Percentiles rank a stretch among this genome's conserved stretches.
Evolutionary conservation across 768 basidiomycete genomes (phyloP).

Genomic region (Brasilioporus rufonigricans): DNA sequence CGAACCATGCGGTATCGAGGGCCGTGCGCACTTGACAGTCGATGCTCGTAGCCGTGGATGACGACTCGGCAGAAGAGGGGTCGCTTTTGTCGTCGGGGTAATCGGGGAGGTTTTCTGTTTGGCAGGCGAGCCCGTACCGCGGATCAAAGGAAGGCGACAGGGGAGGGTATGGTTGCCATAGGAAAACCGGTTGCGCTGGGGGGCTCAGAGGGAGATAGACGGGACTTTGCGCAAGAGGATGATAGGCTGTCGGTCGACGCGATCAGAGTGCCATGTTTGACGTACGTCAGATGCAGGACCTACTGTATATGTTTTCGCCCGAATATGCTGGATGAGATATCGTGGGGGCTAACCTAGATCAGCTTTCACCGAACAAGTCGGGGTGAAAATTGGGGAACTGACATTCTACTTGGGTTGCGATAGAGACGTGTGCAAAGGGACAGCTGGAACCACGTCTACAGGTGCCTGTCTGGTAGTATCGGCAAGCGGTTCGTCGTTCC

Average conservation of each 20-base stretch:
- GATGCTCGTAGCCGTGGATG: slow-evolving; percentile 10
- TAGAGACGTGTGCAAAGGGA: slow-evolving; percentile 22
- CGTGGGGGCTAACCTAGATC: slow-evolving; percentile 11
- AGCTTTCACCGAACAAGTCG: slow-evolving; percentile 3
- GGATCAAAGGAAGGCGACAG: slow-evolving; percentile 16
- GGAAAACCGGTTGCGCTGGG: slow-evolving; percentile 17
- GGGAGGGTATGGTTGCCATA: slow-evolving; percentile 33
- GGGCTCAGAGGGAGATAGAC: slow-evolving; percentile 18
- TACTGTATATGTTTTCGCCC: slow-evolving; percentile 18
- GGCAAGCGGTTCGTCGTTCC: slow-evolving; percentile 16
- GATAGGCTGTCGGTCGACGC: slow-evolving; percentile 17
- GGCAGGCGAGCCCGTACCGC: slow-evolving; percentile 8
- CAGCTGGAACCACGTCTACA: slow-evolving; percentile 30
- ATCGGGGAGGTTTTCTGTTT: slow-evolving; percentile 10
- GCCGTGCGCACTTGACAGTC: slow-evolving; percentile 9
- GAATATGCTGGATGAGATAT: slow-evolving; percentile 11
- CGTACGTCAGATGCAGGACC: slow-evolving; percentile 2
- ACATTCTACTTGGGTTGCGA: slow-evolving; percentile 16
- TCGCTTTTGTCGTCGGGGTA: slow-evolving; percentile 26
- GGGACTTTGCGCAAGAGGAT: slow-evolving; percentile 14
- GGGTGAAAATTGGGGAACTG: not conserved
- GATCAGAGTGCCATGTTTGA: slow-evolving; percentile 1
- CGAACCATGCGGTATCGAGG: slow-evolving; percentile 2
- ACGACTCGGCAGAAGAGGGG: slow-evolving; percentile 26
- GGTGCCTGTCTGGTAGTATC: slow-evolving; percentile 25